These are phyloP conservation scores for Corrigiola litoralis DNA, from an alignment of 179 eudicot species.

Conservation along the genomic window DNA sequence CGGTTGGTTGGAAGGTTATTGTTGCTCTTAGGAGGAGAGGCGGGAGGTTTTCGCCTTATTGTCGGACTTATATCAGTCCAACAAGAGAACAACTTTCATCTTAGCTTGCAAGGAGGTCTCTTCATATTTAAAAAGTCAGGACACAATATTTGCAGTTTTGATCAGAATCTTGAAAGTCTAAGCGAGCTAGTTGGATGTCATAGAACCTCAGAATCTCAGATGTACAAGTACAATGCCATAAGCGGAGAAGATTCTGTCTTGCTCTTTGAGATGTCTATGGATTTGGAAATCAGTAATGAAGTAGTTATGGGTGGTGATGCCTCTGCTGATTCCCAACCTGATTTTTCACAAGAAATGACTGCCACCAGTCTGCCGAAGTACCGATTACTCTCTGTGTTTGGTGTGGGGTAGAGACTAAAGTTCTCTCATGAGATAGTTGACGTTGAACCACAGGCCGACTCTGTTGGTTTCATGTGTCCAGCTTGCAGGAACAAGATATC, in stretches of 20 bases:
- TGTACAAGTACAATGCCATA: conserved; percentile 37
- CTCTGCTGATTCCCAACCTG: conserved; percentile 15
- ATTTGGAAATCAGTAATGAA: conserved; percentile 25
- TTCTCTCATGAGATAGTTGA: conserved; percentile 45
- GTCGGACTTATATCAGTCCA: conserved; percentile 66
- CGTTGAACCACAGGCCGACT: conserved; percentile 53
- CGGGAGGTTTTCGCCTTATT: conserved; percentile 42
- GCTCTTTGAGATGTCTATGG: conserved; percentile 40
- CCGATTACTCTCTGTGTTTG: conserved; percentile 65
- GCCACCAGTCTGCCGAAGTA: conserved; percentile 18
- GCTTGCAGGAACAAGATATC: conserved; percentile 58
- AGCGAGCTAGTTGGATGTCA: conserved; percentile 40
- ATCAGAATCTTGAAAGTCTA: conserved; percentile 38
- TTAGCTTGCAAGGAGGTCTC: conserved; percentile 63
- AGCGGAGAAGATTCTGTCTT: conserved; percentile 36
- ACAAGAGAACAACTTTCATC: conserved; percentile 57
- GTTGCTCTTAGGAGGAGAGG: conserved; percentile 46
- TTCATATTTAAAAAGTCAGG: conserved; percentile 52
- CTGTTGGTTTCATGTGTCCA: conserved; percentile 76
- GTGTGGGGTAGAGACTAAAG: conserved; percentile 57
- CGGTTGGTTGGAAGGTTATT: conserved; percentile 67
- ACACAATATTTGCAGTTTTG: conserved; percentile 29
- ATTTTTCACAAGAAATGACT: conserved; percentile 14
- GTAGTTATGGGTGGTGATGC: conserved; percentile 29
- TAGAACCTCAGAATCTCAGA: conserved; percentile 44